Percentiles rank a stretch among this genome's conserved stretches.
Evolutionary conservation across 2,329 filamentous ascomycete species (phyloP).

Genomic region (Dothideomycetes sp.): DNA sequence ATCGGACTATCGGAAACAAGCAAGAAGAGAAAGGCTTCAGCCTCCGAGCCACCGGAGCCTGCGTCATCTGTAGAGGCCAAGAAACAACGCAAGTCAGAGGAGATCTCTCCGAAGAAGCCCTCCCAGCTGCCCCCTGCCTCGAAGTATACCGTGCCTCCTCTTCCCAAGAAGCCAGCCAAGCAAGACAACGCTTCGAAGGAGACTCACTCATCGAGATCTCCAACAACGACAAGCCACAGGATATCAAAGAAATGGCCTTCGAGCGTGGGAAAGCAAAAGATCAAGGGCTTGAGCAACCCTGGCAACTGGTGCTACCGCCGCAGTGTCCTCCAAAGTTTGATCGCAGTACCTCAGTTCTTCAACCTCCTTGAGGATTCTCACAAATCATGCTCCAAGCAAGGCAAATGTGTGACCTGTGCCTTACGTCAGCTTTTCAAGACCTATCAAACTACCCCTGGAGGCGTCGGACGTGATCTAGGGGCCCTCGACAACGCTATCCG

Average conservation of each 20-base stretch:
- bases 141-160: too few relatives aligned
- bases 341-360: constrained; percentile 16
- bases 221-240: not conserved
- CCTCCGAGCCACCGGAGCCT: constrained; percentile 14
- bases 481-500: constrained; percentile 14
- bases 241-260: constrained; percentile 12
- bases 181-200: not conserved
- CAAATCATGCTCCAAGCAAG: constrained; percentile 8
- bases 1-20: constrained; percentile 4
- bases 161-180: not conserved
- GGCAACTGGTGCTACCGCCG: constrained; percentile 18
- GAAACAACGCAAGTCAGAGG: constrained; percentile 1
- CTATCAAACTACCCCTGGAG: constrained; percentile 9
- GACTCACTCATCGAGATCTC: not conserved
- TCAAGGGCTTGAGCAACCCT: constrained; percentile 16
- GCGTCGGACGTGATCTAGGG: constrained; percentile 4
- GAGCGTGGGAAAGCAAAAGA: constrained; percentile 9
- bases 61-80: constrained; percentile 1
- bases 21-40: constrained; percentile 14
- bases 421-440: constrained; percentile 8
- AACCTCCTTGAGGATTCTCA: constrained; percentile 15
- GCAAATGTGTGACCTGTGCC: constrained; percentile 15
- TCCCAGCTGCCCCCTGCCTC: too few relatives aligned
- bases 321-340: constrained; percentile 16
- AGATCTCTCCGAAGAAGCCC: not conserved